These are phyloP conservation scores for Apiotrichum montevideense DNA, from an alignment of 1,284 basidiomycete genomes.

Conservation along the genomic window DNA sequence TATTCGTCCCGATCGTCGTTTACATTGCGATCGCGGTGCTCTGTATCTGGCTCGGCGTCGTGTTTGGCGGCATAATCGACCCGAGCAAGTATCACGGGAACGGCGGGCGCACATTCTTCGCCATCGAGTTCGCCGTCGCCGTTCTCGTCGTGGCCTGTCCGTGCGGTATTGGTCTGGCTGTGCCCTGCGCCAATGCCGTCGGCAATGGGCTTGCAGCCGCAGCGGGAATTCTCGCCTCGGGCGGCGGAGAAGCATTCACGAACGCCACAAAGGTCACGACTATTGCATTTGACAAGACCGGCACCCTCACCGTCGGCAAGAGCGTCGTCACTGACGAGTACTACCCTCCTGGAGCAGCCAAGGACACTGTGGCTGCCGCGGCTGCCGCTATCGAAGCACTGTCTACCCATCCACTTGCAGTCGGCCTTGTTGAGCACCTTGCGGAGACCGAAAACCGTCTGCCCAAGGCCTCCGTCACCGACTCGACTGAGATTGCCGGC, in stretches of 20 bases:
- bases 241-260: constrained; percentile 85
- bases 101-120: constrained; percentile 79
- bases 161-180: constrained; percentile 91
- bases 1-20: constrained; percentile 93
- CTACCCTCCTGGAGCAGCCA: constrained; percentile 29
- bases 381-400: constrained; percentile 78
- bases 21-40: constrained; percentile 76
- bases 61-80: constrained; percentile 58
- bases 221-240: constrained; percentile 97
- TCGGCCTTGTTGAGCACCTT: constrained; percentile 74
- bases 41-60: constrained; percentile 73
- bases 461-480: constrained; percentile 45
- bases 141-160: constrained; percentile 98
- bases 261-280: constrained; percentile 73
- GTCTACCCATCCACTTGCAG: constrained; percentile 93
- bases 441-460: constrained; percentile 56
- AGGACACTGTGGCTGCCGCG: constrained; percentile 53
- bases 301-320: constrained; percentile 84
- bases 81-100: constrained; percentile 77
- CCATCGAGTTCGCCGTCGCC: constrained; percentile 93
- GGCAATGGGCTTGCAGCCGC: constrained; percentile 95
- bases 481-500: constrained; percentile 82
- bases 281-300: constrained; percentile 94
- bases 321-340: constrained; percentile 28
- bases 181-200: constrained; percentile 98